Evolutionary conservation across 106 monocot species (phyloP), one percentile per base, ranked within the genome.

Genomic region (Dendrobium huoshanense): DNA sequence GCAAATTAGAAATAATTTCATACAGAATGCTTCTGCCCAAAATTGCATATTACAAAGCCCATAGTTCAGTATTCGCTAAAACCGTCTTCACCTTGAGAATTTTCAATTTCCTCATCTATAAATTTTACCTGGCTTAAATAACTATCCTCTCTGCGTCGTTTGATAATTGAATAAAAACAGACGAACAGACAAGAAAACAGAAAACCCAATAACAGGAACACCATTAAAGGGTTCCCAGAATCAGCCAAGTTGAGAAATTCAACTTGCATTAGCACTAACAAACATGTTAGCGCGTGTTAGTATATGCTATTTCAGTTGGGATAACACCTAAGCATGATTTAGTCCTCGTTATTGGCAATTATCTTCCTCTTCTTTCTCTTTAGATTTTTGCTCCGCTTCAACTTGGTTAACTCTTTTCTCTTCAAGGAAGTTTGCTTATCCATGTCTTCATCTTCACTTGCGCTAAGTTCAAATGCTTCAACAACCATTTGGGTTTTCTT

Each of bases 351-450:
- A 33, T 3, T 31, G 10, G 31, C 29, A 31, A 29, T 68, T 68
- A 29, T 75, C 54, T 77, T 83, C 16, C 78, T 56, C 54, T 78
- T 78, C 18, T 42, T 82, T 67, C 67, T 76, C 74, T 75, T 79
- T 22, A 78, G 33, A 67, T 59, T 81, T 79, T 67, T 86, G 79
- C 79, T 82, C 47, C 70, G 15, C 16, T 70, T 40, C 55, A 42
- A 10, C 41, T 45, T 80, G 16, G 67, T 72, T 31, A 51, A 33
- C 77, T 77, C 82, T 49, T 61, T 79, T 70, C 68, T 22, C 40
- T 82, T 77, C 70, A 78, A 72, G 78, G 54, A 22, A 2, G 41
- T 13, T 41, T 78, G 67, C 49, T 55, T 25, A 5, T 83, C 83
- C 41, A 18, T 41, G 6, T 72, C 78, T 49, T 82, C 79, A 20